These are phyloP conservation scores for Trichosporon coremiiforme DNA, from an alignment of 1,284 basidiomycete genomes.

Conservation along the genomic window DNA sequence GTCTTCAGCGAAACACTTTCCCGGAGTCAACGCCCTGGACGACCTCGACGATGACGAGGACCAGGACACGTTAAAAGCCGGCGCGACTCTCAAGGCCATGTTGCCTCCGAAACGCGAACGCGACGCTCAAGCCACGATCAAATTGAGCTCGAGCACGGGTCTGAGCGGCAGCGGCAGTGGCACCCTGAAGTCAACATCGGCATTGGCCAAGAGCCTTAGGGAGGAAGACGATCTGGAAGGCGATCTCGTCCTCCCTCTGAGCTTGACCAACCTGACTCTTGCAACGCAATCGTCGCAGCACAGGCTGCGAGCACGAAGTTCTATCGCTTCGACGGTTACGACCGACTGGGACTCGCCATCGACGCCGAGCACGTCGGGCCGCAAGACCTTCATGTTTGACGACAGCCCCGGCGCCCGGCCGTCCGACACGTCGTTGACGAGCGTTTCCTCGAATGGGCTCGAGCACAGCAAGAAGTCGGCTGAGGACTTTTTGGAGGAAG, in stretches of 20 bases:
- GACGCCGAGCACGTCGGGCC: conserved; percentile 34
- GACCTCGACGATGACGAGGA: conserved; percentile 50
- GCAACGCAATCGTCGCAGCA: conserved; percentile 37
- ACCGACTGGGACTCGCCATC: conserved; percentile 36
- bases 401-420: not conserved
- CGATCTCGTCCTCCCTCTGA: conserved; percentile 51
- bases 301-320: conserved; percentile 36
- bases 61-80: conserved; percentile 51
- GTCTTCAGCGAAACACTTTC: conserved; percentile 33
- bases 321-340: conserved; percentile 39
- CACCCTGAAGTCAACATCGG: not conserved
- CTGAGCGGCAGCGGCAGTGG: conserved; percentile 1
- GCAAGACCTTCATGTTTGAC: conserved; percentile 25
- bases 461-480: conserved; percentile 25
- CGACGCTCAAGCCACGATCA: conserved; percentile 26
- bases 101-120: conserved; percentile 41
- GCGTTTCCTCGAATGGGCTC: conserved; percentile 35
- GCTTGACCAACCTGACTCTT: conserved; percentile 48
- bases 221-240: conserved; percentile 41
- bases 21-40: conserved; percentile 45
- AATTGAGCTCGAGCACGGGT: conserved; percentile 17
- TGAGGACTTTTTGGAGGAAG: conserved; percentile 34
- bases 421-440: conserved; percentile 41
- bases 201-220: not conserved
- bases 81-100: conserved; percentile 49